Evolutionary conservation across 306 rosid species (phyloP).

Genomic region (barrel medic (Medicago truncatula)): DNA sequence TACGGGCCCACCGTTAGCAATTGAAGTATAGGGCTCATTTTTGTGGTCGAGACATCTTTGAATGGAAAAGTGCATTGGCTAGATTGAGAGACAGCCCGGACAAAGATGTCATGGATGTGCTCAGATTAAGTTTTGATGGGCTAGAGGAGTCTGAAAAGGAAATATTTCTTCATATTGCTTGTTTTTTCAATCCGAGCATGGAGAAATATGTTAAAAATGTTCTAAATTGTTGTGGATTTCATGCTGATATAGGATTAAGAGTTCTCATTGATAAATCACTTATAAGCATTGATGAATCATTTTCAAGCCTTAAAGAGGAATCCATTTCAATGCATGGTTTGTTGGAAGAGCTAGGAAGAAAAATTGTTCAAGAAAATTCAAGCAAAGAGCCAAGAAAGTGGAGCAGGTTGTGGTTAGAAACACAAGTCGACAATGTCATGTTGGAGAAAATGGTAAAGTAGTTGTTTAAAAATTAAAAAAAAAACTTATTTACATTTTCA

Average conservation of each 20-base stretch:
- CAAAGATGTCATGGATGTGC: neutral
- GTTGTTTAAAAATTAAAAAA: neutral
- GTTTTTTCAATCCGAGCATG: fast-evolving
- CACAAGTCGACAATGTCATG: neutral
- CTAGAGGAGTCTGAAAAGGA: slow-evolving; percentile 10
- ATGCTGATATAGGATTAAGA: slow-evolving; percentile 3
- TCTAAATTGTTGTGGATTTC: neutral
- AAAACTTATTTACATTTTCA: neutral
- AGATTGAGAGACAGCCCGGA: slow-evolving; percentile 8
- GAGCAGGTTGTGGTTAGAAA: slow-evolving; percentile 14
- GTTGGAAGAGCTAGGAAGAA: neutral
- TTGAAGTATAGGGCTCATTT: slow-evolving; percentile 26
- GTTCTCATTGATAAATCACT: too few species aligned
- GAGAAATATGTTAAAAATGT: neutral
- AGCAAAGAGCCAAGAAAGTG: slow-evolving; percentile 6
- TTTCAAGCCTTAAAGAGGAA: fast-evolving
- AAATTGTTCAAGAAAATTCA: neutral
- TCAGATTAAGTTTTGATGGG: slow-evolving; percentile 9
- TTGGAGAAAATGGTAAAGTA: slow-evolving; percentile 21
- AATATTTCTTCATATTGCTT: slow-evolving; percentile 43
- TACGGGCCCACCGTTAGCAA: slow-evolving; percentile 30
- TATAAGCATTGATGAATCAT: fast-evolving
- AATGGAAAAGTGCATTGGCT: slow-evolving; percentile 26
- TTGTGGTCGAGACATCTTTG: neutral
- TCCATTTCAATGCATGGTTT: neutral